These are phyloP conservation scores for Barnettozyma sucrosica DNA, from an alignment of 805 yeast genomes.

Conservation along the genomic window DNA sequence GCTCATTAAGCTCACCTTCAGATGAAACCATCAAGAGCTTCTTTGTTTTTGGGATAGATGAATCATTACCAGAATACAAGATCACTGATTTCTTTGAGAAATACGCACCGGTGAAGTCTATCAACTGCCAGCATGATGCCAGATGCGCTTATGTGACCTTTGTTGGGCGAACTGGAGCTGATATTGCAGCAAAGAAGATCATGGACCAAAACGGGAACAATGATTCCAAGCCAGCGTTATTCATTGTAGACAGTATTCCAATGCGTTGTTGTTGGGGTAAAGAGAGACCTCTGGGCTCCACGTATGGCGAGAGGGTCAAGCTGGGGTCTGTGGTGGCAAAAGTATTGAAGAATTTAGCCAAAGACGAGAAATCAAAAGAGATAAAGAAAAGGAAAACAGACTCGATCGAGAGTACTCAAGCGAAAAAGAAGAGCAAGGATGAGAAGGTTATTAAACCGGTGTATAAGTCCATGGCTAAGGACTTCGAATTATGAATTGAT, in stretches of 20 bases:
- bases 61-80: constrained; percentile 58
- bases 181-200: constrained; percentile 30
- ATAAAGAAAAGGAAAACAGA: background rate
- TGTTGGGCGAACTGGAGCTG: constrained; percentile 44
- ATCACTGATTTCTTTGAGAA: constrained; percentile 45
- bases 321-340: constrained; percentile 45
- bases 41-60: constrained; percentile 70
- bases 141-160: constrained; percentile 62
- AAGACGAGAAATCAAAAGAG: background rate
- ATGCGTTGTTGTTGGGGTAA: constrained; percentile 53
- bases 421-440: background rate
- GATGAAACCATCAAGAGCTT: constrained; percentile 45
- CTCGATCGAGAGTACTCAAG: background rate
- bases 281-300: constrained; percentile 35
- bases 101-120: constrained; percentile 41
- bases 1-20: constrained; percentile 41
- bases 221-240: constrained; percentile 26
- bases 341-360: constrained; percentile 42
- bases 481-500: constrained; percentile 8
- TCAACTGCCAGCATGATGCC: constrained; percentile 51
- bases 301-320: constrained; percentile 41
- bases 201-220: constrained; percentile 1
- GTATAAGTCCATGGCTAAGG: constrained; percentile 7
- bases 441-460: background rate
- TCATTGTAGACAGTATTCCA: constrained; percentile 37